Conservation (phyloP, 169 alveolate species). For the Babesia divergens region DNA sequence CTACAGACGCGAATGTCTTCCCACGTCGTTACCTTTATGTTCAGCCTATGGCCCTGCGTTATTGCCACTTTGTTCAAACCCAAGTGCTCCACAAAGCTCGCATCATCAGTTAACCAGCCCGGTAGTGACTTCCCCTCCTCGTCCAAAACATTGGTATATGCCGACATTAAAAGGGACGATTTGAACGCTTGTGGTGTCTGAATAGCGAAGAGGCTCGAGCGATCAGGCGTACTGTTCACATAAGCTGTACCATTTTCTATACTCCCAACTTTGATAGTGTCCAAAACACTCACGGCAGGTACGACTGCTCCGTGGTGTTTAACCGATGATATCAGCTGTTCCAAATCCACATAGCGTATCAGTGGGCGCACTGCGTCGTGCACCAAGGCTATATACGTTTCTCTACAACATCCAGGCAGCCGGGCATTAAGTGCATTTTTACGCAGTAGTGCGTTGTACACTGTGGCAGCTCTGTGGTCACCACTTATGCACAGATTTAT, state of each 20-base stretch:
- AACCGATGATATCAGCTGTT: slow-evolving; percentile 6
- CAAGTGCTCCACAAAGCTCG: slow-evolving; percentile 47
- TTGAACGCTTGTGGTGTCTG: slow-evolving; percentile 66
- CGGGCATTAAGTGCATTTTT: background rate
- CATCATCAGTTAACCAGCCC: slow-evolving; percentile 28
- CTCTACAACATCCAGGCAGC: slow-evolving; percentile 9
- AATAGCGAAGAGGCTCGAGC: slow-evolving; percentile 23
- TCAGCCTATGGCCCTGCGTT: slow-evolving; percentile 39
- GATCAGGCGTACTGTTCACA: slow-evolving; percentile 20
- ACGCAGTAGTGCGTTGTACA: slow-evolving; percentile 39
- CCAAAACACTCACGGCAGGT: slow-evolving; percentile 32
- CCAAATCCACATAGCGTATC: slow-evolving; percentile 17
- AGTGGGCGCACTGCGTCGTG: slow-evolving; percentile 63
- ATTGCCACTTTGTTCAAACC: background rate
- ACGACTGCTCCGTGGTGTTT: slow-evolving; percentile 21
- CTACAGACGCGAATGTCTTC: slow-evolving; percentile 25
- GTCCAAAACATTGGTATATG: slow-evolving; percentile 23
- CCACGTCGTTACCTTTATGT: slow-evolving; percentile 41
- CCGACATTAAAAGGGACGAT: slow-evolving; percentile 25
- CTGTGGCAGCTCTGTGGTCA: slow-evolving; percentile 16
- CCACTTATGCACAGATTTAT: slow-evolving; percentile 40
- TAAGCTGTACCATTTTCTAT: background rate
- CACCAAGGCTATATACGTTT: slow-evolving; percentile 40
- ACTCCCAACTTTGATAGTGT: slow-evolving; percentile 42
- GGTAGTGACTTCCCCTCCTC: background rate